Conservation (phyloP, 257 asterid species). For the Solanum sitiens region DNA sequence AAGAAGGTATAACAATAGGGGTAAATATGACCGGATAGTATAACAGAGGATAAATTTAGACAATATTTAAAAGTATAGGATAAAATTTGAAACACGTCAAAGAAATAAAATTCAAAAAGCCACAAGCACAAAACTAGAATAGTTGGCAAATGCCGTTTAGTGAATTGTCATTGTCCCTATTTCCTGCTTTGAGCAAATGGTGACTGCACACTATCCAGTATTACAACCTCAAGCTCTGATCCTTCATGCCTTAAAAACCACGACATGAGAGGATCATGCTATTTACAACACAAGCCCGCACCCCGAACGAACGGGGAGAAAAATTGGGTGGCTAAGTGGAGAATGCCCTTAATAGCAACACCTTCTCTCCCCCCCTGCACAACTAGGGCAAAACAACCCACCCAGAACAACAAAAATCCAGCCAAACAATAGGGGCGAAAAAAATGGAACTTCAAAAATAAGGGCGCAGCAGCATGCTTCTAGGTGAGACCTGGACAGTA, state of each 20-base stretch:
- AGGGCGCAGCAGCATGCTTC: background rate
- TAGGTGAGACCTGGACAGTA: background rate
- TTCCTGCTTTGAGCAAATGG: background rate
- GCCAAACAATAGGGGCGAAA: background rate
- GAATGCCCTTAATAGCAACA: slow-evolving; percentile 1
- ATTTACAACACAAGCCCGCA: slow-evolving; percentile 35
- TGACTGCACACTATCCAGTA: background rate
- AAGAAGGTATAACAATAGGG: background rate
- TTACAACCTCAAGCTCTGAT: slow-evolving; percentile 18
- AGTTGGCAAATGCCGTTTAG: background rate
- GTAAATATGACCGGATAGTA: background rate
- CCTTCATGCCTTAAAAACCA: slow-evolving; percentile 55
- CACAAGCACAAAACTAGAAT: background rate
- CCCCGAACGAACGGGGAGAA: background rate
- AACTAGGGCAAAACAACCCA: background rate
- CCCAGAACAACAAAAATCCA: background rate
- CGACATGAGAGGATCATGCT: slow-evolving; percentile 53
- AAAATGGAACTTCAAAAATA: background rate
- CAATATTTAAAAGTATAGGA: background rate
- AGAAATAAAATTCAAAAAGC: background rate
- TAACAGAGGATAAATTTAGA: background rate
- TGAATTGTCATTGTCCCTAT: background rate
- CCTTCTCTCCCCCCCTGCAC: background rate
- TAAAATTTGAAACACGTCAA: background rate
- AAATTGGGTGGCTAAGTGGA: background rate